These are phyloP conservation scores for Sclerotinia borealis DNA, from an alignment of 2,329 filamentous ascomycete species.

Conservation along the genomic window DNA sequence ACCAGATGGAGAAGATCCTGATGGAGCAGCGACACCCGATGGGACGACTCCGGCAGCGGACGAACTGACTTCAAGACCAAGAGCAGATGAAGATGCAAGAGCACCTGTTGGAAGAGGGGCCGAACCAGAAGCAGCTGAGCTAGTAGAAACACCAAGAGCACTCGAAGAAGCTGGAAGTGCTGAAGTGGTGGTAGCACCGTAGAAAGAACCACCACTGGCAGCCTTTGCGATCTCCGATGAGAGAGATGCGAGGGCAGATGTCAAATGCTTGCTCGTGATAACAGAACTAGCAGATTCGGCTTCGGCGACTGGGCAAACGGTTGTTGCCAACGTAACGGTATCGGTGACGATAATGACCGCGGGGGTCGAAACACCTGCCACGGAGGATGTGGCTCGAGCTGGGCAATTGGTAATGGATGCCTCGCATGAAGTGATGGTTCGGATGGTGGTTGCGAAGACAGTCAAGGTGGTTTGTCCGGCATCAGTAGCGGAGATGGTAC, in stretches of 20 bases:
- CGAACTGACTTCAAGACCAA: no score
- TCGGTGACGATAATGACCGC: constrained; percentile 34
- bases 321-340: constrained; percentile 40
- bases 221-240: constrained; percentile 13
- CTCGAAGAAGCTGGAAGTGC: no score
- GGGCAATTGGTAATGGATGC: constrained; percentile 39
- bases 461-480: constrained; percentile 36
- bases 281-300: constrained; percentile 35
- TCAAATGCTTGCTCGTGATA: background rate
- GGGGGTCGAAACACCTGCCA: constrained; percentile 31
- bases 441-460: constrained; percentile 33
- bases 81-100: background rate
- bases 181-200: background rate
- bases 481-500: constrained; percentile 3
- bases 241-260: constrained; percentile 8
- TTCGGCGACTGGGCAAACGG: constrained; percentile 44
- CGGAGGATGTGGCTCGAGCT: constrained; percentile 17
- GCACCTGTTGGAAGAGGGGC: background rate
- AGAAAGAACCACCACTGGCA: constrained; percentile 1
- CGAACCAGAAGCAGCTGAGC: background rate
- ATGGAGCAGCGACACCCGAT: background rate
- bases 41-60: background rate
- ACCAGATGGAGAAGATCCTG: background rate
- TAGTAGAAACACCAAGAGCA: background rate
- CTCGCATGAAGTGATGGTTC: constrained; percentile 37